Evolutionary conservation across 2,329 filamentous ascomycete species (phyloP), one percentile per base, ranked within the genome.

Genomic region (Cryphonectria nitschkei): DNA sequence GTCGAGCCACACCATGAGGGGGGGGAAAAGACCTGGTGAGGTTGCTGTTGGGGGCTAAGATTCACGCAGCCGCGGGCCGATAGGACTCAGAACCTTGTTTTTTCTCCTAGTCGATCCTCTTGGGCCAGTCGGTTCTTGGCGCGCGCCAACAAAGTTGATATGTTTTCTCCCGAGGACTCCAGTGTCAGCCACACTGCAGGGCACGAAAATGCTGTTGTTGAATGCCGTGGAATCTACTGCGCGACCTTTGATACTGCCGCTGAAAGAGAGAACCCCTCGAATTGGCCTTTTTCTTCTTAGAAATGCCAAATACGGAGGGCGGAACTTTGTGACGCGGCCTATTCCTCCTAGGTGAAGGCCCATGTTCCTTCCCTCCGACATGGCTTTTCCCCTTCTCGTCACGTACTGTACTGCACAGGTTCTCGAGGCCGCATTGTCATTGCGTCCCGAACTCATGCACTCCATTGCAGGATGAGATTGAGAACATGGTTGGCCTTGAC

Each of bases 31-130:
- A 56, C n/a, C 50, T 54, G 50, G n/a, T 26, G 14, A 39, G 43
- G 16, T 46, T 46, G 3, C 13, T 46, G n/a, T n/a, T 46, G 43
- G 19, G 16, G 19, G 5, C 43, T 16, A 16, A 50, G 46, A 50
- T n/a, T n/a, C 16, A 50, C 46, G 46, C 46, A 50, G 46, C 46
- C 22, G 46, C 46, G 46, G 46, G 46, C 46, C 22, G 46, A 50
- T 11, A n/a, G 8, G 22, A 9, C 46, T n/a, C 46, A n/a, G 46
- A 50, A n/a, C 6, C 26, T 29, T 56, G 26, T 29, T 56, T 29
- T 29, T 11, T 56, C 52, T 56, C 52, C 52, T 11, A n/a, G 52
- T 56, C 52, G 52, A 56, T 56, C 50, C 50, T 52, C 52, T 56
- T 29, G 52, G 52, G n/a, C 26, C 13, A 29, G n/a, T 56, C 52